Conservation (phyloP, 331 rosid species). For the Phaseolus coccineus region DNA sequence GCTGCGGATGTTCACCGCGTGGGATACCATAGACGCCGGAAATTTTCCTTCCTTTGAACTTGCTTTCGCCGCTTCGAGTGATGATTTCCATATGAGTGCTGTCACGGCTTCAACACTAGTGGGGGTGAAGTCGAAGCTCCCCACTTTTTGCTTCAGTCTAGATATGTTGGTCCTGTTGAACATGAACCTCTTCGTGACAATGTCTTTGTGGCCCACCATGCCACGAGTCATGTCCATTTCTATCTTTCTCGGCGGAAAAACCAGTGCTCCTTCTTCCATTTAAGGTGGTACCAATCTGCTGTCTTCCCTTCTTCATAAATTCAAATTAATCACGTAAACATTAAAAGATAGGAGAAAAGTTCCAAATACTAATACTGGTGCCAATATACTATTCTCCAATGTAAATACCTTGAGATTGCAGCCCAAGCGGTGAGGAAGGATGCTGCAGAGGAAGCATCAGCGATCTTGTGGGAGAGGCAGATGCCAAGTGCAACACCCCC, state of each 20-base stretch:
- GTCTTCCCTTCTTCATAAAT: not conserved
- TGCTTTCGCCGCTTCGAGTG: constrained; percentile 31
- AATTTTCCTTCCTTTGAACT: not conserved
- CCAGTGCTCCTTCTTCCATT: not conserved
- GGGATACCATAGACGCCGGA: constrained; percentile 26
- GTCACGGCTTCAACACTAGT: constrained; percentile 51
- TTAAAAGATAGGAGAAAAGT: no score
- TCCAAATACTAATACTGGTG: no score
- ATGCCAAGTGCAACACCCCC: no score
- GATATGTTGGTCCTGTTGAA: constrained; percentile 25
- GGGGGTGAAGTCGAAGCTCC: constrained; percentile 29
- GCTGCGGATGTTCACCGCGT: constrained; percentile 49
- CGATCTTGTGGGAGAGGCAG: no score
- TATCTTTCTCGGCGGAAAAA: constrained; percentile 41
- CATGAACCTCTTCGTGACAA: constrained; percentile 45
- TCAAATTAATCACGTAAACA: no score
- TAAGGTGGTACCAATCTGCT: not conserved
- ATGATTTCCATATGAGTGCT: constrained; percentile 61
- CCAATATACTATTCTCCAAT: no score
- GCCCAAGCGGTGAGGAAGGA: constrained; percentile 50
- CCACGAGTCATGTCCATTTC: not conserved
- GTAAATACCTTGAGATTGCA: not conserved
- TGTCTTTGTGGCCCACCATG: not conserved
- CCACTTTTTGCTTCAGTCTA: not conserved
- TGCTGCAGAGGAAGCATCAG: not conserved